Base-by-base conservation (phyloP, 2,329 filamentous ascomycete genomes). In the Rutstroemia sp. region DNA sequence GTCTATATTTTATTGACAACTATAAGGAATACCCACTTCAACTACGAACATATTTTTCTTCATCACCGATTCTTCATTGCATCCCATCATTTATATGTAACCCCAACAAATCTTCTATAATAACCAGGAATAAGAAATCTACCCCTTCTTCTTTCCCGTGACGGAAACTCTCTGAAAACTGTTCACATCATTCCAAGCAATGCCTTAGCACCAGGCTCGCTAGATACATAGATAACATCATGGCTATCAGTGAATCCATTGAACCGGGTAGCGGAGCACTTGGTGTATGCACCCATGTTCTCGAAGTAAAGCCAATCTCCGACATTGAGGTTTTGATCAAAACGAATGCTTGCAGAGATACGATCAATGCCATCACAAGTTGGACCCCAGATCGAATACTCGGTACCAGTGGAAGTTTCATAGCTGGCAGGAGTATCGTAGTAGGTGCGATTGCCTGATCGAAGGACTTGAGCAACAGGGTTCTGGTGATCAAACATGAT, bases 401-500 rank as follows among this genome's bases (percentile, higher is more conserved):
- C 87, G 61, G 86, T 80, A 39, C 80, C 80, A 57, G 76, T 75
- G 2, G 73, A 67, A 39, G 76, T 73, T 19, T 73, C 73, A 51
- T 76, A 71, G n/a, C 79, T 76, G 65, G 74, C 67, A 62, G 75
- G 56, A 60, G 78, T 75, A 72, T 85, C 74, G 70, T 85, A 86
- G 68, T 83, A 69, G 60, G 81, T 79, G 58, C 76, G 75, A 60
- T 78, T 73, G 59, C 79, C 77, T 19, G 79, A 76, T 63, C 84
- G 86, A 54, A 99, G 78, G 57, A 97, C 81, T 73, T 88, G 89
- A 56, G 92, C 89, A 47, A 88, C 75, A 1, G 94, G 94, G 67
- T 95, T 82, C 78, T 99, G 94, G 73, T 97, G 94, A 69, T 97
- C 94, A 71, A 96, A 99, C 78, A 97, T 96, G 79, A 97, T 97